Evolutionary conservation across 257 asterid genomes (phyloP).

Genomic region (Nicotiana undulata): DNA sequence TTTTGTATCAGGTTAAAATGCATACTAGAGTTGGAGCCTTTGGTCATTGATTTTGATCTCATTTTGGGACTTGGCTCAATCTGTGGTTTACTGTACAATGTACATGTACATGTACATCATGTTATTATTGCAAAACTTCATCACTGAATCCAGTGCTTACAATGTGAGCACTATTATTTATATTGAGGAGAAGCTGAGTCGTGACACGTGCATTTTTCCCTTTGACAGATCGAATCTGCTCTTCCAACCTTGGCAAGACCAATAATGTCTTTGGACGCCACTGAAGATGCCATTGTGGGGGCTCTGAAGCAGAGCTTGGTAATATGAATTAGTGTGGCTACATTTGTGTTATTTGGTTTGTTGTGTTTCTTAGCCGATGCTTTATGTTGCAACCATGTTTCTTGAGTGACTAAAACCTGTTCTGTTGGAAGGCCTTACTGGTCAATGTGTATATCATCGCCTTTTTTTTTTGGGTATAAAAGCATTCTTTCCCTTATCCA

Average conservation of each 20-base stretch:
- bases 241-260: slow-evolving; percentile 91
- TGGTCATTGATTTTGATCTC: neutral
- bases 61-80: neutral
- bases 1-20: neutral
- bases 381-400: neutral
- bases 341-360: neutral
- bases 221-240: slow-evolving; percentile 86
- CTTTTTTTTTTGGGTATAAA: neutral
- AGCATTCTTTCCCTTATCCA: too few relatives aligned
- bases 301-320: slow-evolving; percentile 91
- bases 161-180: neutral
- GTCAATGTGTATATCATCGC: neutral
- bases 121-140: neutral
- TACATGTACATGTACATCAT: neutral
- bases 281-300: slow-evolving; percentile 95
- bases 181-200: neutral
- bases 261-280: slow-evolving; percentile 87
- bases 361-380: neutral
- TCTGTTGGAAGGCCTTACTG: neutral
- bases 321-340: slow-evolving; percentile 11
- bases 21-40: neutral
- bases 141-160: neutral
- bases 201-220: slow-evolving; percentile 20
- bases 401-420: neutral
- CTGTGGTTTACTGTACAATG: neutral